Evolutionary conservation across 768 basidiomycete genomes (phyloP), one percentile per base, ranked within the genome.

Genomic region (Termitomyces sp.): DNA sequence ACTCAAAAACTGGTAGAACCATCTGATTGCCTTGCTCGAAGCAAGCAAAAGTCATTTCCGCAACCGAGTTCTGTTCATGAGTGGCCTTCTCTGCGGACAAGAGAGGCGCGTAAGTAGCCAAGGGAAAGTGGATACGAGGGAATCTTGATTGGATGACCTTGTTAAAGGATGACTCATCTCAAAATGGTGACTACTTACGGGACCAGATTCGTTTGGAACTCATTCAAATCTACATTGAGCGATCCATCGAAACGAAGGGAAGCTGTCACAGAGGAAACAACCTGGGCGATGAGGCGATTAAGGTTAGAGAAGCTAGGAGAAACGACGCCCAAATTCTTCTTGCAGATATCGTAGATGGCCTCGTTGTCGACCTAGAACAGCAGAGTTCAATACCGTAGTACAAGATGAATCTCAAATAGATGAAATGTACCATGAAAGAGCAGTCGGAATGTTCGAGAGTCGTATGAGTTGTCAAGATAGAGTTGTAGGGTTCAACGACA

Each of bases 391-490:
- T 14, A 60, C 61, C 36, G 18, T 12, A 22, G n/a, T 20, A 24
- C 26, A 20, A 6, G 2, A 22, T 22, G 8, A 13, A 33, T 30
- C 53, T 58, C 36, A 56, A 24, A 57, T n/a, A 24, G 50, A 57
- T 38, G 4, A 8, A 35, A 6, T 69, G 28, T 63, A 89, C 97
- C 96, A 99, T 98, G 83, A 99, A 99, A 38, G 97, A 98, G 75
- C 97, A 99, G 78, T 99, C 97, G n/a, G 97, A 97, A 77, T 99
- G 97, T 75, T 98, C 97, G 58, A 98, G 87, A 57, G 97, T 98
- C 44, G 97, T 98, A 75, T 99, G 97, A 50, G 97, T 99, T 49
- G 97, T 98, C 61, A 99, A 80, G 54, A 97, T 90, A 1, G 91
- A 90, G 82, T 99, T 99, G 80, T 99, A 99, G 2, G 97, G 97